Evolutionary conservation across 164 flowering plant species (phyloP), one percentile per base, ranked within the genome.

Genomic region (Piper longum): DNA sequence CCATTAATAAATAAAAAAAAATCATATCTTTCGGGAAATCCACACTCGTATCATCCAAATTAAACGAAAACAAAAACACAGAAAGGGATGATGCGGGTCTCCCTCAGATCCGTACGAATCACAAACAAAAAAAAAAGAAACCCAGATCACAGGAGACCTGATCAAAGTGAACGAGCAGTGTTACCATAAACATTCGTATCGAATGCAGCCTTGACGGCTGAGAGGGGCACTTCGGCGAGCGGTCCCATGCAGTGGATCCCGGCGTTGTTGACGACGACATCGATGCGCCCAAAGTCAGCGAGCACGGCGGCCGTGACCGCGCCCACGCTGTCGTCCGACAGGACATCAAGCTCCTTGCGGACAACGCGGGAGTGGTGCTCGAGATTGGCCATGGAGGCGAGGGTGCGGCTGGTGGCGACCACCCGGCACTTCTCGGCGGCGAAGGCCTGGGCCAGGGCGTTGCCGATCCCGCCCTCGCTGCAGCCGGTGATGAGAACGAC

Each of bases 401-500:
- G 62, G 11, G 85, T 78, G 56, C 97, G 79, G 69, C 86, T 81
- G 4, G 88, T 86, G 11, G 99, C 92, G 5, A 88, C 91, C 16
- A 90, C 97, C 16, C 54, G 65, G 71, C 99, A 93, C 26, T 76
- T 69, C 43, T 71, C 65, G 11, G 82, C 71, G 1, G 91, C 96
- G 61, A 93, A 93, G 0, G 79, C 95, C 45, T 75, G 82, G 4
- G 96, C 91, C 54, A 93, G 74, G 4, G 85, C 84, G 67, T 88
- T 76, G 19, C 99, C 99, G 12, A 93, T 93, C 2, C 99, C 91
- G 36, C 99, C 99, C 18, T 60, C 59, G 14, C 86, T 77, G 65
- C 97, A 93, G 0, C 99, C 99, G 0, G 97, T 88, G 9, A 93
- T 80, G 26, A 93, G 66, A 8, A 93, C 97, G 65, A 93, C 92